Evolutionary conservation across 352 stramenopile genomes (phyloP).

Genomic region (Phytophthora lateralis): DNA sequence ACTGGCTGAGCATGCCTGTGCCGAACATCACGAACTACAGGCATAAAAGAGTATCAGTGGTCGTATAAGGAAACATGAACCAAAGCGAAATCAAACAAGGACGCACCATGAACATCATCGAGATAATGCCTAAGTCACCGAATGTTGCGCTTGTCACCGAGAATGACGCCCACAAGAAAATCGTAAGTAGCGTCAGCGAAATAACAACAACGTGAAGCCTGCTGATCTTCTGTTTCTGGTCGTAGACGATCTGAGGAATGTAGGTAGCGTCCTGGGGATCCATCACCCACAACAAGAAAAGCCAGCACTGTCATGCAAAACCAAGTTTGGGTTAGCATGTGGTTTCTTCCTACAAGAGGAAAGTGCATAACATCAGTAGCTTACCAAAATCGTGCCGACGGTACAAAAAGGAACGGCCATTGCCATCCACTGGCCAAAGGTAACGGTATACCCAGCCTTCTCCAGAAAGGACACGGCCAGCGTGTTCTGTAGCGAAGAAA

Average conservation of each 20-base stretch:
- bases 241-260: constrained; percentile 93
- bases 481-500: constrained; percentile 92
- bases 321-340: constrained; percentile 4
- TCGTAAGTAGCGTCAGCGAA: constrained; percentile 89
- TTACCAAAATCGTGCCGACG: constrained; percentile 82
- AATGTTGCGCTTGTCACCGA: constrained; percentile 87
- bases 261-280: constrained; percentile 87
- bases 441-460: constrained; percentile 87
- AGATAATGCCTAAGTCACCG: constrained; percentile 92
- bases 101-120: constrained; percentile 90
- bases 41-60: not conserved
- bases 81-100: not conserved
- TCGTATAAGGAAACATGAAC: constrained; percentile 1
- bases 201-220: constrained; percentile 90
- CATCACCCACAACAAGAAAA: constrained; percentile 88
- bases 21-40: constrained; percentile 87
- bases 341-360: not conserved
- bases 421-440: constrained; percentile 92
- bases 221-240: constrained; percentile 91
- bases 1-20: constrained; percentile 89
- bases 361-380: constrained; percentile 5
- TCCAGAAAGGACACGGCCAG: constrained; percentile 86
- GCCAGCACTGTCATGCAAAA: constrained; percentile 69
- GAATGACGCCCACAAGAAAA: constrained; percentile 91
- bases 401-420: constrained; percentile 90